Evolutionary conservation across 805 yeast genomes (phyloP).

Genomic region (Ogataea trehaloabstinens): DNA sequence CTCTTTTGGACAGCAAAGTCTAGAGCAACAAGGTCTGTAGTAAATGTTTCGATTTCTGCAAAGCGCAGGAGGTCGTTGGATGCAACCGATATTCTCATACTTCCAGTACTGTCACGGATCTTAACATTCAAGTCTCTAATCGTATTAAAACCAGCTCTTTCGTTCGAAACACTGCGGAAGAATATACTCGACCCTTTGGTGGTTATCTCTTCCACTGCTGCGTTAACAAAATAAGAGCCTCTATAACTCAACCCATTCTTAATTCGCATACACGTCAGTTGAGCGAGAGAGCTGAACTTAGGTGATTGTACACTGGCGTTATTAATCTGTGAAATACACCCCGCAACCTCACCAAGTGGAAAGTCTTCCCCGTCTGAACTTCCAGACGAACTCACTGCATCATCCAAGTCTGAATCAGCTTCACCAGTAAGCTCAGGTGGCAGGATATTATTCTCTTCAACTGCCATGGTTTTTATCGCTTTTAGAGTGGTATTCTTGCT

Average conservation of each 20-base stretch:
- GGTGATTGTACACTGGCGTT: background rate
- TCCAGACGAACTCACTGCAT: slow-evolving; percentile 10
- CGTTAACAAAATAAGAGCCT: slow-evolving; percentile 2
- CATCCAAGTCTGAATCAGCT: slow-evolving; percentile 4
- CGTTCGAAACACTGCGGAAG: background rate
- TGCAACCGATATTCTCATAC: background rate
- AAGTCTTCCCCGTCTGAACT: background rate
- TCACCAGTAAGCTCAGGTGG: background rate
- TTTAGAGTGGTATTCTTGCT: no score
- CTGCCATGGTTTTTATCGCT: no score
- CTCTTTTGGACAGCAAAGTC: background rate
- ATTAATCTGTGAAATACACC: no score
- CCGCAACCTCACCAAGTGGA: no score
- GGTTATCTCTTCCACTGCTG: background rate
- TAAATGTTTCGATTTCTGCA: background rate
- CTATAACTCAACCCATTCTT: background rate
- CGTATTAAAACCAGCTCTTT: background rate
- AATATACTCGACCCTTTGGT: background rate
- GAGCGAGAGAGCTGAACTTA: background rate
- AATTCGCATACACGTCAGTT: background rate
- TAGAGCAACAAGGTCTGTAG: background rate
- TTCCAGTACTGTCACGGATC: background rate
- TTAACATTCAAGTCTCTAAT: background rate
- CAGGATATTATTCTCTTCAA: no score
- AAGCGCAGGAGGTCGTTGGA: background rate